Percentiles rank a stretch among this genome's conserved stretches.
These are phyloP conservation scores for Flaveria floridana DNA, from an alignment of 140 eudicot genomes.

Conservation along the genomic window DNA sequence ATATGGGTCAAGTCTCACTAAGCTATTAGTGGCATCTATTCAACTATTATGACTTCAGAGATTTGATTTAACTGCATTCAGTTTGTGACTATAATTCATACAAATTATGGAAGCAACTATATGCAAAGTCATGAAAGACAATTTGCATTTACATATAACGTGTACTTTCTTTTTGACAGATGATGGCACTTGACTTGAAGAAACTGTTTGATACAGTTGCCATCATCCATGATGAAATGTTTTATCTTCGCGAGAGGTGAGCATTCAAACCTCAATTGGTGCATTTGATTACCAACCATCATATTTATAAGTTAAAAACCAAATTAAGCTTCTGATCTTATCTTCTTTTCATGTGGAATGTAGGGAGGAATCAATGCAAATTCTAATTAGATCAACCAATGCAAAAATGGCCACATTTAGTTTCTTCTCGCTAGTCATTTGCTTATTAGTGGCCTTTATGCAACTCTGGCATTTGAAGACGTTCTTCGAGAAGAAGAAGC, in stretches of 20 bases:
- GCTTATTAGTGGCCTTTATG: conserved; percentile 58
- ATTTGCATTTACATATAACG: neutral
- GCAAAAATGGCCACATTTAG: conserved; percentile 64
- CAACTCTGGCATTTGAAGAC: conserved; percentile 81
- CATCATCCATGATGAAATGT: conserved; percentile 85
- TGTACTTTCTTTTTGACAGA: conserved; percentile 29
- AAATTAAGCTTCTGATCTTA: conserved; percentile 3
- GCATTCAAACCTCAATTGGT: neutral
- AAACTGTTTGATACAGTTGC: conserved; percentile 58
- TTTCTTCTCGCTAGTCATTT: conserved; percentile 55
- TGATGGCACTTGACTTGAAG: conserved; percentile 74
- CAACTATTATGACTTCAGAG: neutral
- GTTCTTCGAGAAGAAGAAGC: conserved; percentile 76
- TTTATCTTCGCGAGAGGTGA: conserved; percentile 78
- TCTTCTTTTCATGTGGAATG: conserved; percentile 14
- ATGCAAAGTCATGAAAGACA: too few species aligned
- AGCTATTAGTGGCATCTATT: too few species aligned
- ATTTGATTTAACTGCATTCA: neutral
- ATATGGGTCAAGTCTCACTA: too few species aligned
- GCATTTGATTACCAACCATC: conserved; percentile 2
- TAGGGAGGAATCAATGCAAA: conserved; percentile 82
- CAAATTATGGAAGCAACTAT: neutral
- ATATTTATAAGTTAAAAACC: neutral
- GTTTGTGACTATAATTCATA: neutral
- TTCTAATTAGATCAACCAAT: conserved; percentile 59